Evolutionary conservation across 2,329 filamentous ascomycete species (phyloP).

Genomic region (Decorospora gaudefroyi): DNA sequence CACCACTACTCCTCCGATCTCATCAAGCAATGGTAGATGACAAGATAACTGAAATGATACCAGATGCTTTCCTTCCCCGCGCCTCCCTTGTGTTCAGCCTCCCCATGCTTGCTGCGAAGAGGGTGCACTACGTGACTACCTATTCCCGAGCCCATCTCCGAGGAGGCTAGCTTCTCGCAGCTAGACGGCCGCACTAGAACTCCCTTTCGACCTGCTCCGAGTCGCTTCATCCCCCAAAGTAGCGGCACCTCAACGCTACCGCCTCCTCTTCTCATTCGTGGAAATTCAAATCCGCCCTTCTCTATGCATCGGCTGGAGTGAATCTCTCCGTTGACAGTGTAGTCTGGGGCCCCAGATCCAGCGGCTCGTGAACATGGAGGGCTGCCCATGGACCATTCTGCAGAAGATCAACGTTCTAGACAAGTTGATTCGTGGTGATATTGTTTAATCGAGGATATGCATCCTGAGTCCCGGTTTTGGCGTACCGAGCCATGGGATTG

Average conservation of each 20-base stretch:
- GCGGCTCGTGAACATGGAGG: slow-evolving; percentile 7
- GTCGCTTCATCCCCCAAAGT: slow-evolving; percentile 12
- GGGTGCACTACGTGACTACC: slow-evolving; percentile 16
- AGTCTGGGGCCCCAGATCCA: slow-evolving; percentile 36
- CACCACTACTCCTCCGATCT: neutral
- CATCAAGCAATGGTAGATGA: slow-evolving; percentile 14
- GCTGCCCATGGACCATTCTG: slow-evolving; percentile 10
- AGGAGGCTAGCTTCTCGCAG: slow-evolving; percentile 20
- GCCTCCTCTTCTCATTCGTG: slow-evolving; percentile 31
- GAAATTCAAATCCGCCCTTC: slow-evolving; percentile 24
- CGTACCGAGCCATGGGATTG: slow-evolving; percentile 31
- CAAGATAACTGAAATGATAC: slow-evolving; percentile 27
- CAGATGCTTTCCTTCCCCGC: slow-evolving; percentile 32
- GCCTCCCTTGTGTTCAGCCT: slow-evolving; percentile 26
- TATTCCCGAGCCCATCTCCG: slow-evolving; percentile 20
- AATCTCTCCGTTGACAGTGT: slow-evolving; percentile 14
- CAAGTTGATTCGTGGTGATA: slow-evolving; percentile 41
- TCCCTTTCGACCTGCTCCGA: slow-evolving; percentile 17
- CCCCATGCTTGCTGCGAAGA: slow-evolving; percentile 20
- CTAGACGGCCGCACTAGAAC: slow-evolving; percentile 21
- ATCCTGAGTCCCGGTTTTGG: slow-evolving; percentile 24
- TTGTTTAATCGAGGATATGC: slow-evolving; percentile 16
- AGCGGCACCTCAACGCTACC: slow-evolving; percentile 11
- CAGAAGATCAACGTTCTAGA: slow-evolving; percentile 26
- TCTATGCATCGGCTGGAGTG: slow-evolving; percentile 23